Conservation (phyloP, 2,329 filamentous ascomycete species). For the Whalleya microplaca region DNA sequence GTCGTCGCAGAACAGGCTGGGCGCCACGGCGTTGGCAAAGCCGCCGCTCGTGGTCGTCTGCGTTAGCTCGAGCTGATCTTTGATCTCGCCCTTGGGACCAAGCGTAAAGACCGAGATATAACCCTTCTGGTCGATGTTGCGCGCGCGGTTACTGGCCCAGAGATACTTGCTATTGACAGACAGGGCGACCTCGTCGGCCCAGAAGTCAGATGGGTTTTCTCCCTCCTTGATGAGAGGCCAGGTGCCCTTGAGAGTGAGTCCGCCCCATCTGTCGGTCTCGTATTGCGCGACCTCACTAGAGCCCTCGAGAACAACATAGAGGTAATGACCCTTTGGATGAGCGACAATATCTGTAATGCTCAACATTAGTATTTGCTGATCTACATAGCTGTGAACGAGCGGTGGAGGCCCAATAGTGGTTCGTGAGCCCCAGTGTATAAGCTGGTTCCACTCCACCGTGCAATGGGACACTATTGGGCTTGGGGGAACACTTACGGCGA, state of each 20-base stretch:
- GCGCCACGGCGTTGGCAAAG: conserved; percentile 39
- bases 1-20: conserved; percentile 38
- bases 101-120: conserved; percentile 41
- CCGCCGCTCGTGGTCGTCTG: conserved; percentile 40
- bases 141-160: conserved; percentile 37
- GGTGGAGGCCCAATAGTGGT: too few species aligned
- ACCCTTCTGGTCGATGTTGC: conserved; percentile 26
- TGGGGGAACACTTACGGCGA: conserved; percentile 12
- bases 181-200: conserved; percentile 40
- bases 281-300: conserved; percentile 31
- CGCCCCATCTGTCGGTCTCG: conserved; percentile 15
- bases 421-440: too few species aligned
- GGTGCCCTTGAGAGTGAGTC: conserved; percentile 10
- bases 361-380: too few species aligned
- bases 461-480: too few species aligned
- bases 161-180: conserved; percentile 34
- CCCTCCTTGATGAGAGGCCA: conserved; percentile 31
- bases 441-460: too few species aligned
- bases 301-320: conserved; percentile 34
- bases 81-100: conserved; percentile 32
- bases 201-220: conserved; percentile 30
- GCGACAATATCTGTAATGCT: conserved; percentile 23
- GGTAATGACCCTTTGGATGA: conserved; percentile 30
- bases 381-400: too few species aligned
- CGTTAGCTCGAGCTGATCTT: conserved; percentile 35